Evolutionary conservation across 2,329 filamentous ascomycete species (phyloP).

Genomic region (Plectosphaerella cucumerina): DNA sequence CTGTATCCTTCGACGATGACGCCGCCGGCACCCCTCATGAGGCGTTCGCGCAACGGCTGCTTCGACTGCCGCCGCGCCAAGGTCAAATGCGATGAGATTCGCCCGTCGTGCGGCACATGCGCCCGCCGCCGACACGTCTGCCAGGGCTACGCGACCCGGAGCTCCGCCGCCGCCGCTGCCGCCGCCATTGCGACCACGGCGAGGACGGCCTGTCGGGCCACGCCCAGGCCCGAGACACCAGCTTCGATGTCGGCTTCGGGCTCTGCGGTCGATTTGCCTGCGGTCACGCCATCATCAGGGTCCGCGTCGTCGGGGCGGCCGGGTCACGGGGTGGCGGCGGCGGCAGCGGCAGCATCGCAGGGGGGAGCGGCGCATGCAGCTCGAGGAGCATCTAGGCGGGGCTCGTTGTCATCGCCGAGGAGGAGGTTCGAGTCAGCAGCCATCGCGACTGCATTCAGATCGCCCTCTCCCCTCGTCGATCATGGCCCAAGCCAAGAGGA

Average conservation of each 20-base stretch:
- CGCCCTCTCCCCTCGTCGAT: slow-evolving; percentile 1
- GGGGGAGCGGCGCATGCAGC: too few species aligned
- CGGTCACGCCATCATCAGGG: background rate
- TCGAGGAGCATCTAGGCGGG: too few species aligned
- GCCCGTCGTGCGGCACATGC: slow-evolving; percentile 26
- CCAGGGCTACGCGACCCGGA: slow-evolving; percentile 19
- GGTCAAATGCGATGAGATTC: slow-evolving; percentile 26
- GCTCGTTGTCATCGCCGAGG: too few species aligned
- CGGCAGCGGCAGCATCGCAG: background rate
- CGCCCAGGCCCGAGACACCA: background rate
- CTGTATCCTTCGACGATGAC: background rate
- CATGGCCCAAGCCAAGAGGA: too few species aligned
- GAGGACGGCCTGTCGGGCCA: background rate
- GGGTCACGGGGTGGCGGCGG: background rate
- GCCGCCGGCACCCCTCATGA: slow-evolving; percentile 5
- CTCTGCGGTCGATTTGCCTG: background rate
- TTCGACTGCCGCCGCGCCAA: slow-evolving; percentile 26
- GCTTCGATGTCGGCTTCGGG: background rate
- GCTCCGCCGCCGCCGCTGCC: background rate
- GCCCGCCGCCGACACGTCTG: slow-evolving; percentile 21
- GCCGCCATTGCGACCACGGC: background rate
- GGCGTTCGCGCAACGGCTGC: slow-evolving; percentile 23
- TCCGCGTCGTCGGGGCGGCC: background rate
- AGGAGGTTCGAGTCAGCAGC: background rate
- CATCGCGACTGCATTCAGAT: background rate